These are phyloP conservation scores for Coemansia sp. DNA, from an alignment of 192 early-diverging fungal genomes.

Conservation along the genomic window DNA sequence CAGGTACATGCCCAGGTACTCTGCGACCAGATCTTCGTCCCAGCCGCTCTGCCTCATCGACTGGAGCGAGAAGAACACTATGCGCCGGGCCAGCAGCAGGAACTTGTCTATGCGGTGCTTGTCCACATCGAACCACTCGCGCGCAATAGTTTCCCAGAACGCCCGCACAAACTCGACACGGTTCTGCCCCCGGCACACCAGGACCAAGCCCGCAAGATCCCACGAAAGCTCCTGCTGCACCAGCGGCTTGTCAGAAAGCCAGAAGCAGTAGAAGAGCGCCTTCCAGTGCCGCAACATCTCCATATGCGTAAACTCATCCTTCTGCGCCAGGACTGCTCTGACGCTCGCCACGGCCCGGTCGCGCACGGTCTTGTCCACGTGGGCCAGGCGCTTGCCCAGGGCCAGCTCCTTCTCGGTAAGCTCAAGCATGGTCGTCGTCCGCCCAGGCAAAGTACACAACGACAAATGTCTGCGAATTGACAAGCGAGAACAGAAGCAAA, in stretches of 20 bases:
- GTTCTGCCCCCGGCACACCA: conserved; percentile 33
- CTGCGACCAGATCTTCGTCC: conserved; percentile 22
- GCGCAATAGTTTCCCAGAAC: conserved; percentile 48
- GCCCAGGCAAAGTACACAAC: background rate
- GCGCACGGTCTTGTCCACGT: conserved; percentile 43
- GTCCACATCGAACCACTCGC: conserved; percentile 47
- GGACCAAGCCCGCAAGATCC: conserved; percentile 55
- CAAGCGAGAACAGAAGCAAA: background rate
- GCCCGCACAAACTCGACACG: conserved; percentile 27
- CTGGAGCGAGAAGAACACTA: conserved; percentile 32
- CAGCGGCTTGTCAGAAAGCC: conserved; percentile 94
- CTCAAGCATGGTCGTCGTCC: conserved; percentile 16
- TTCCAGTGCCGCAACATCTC: conserved; percentile 86
- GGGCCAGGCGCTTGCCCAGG: conserved; percentile 39
- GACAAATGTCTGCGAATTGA: background rate
- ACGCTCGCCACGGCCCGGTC: conserved; percentile 29
- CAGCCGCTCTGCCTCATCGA: conserved; percentile 33
- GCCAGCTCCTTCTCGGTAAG: conserved; percentile 26
- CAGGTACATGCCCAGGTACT: conserved; percentile 17
- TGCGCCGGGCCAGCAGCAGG: conserved; percentile 34
- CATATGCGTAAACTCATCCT: conserved; percentile 47
- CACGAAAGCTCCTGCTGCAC: conserved; percentile 86
- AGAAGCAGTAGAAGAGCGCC: conserved; percentile 91
- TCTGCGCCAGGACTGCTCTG: conserved; percentile 6
- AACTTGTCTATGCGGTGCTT: conserved; percentile 48